These are phyloP conservation scores for Tilletiaria anomala DNA, from an alignment of 1,284 basidiomycete genomes.

Conservation along the genomic window DNA sequence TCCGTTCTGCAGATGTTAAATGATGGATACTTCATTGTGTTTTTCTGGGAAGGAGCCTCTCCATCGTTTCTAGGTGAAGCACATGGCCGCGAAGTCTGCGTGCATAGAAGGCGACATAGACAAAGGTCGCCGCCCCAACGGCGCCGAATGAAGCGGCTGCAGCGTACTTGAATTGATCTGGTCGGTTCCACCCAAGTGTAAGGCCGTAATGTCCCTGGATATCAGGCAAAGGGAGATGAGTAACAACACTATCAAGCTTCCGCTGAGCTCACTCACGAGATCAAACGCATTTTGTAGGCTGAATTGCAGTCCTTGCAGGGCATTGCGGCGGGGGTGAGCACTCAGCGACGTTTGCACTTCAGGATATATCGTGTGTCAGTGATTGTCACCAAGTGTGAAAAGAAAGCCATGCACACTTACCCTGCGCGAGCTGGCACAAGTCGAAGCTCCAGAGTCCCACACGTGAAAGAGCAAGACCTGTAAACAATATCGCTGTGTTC, in stretches of 20 bases:
- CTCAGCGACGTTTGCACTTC: too few species aligned
- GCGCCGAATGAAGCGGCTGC: slow-evolving; percentile 18
- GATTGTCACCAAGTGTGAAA: too few species aligned
- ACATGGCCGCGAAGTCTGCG: slow-evolving; percentile 22
- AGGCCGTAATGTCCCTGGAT: slow-evolving; percentile 21
- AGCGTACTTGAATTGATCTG: slow-evolving; percentile 21
- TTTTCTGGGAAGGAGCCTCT: too few species aligned
- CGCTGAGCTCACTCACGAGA: slow-evolving; percentile 1
- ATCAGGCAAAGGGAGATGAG: too few species aligned
- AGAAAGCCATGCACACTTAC: slow-evolving; percentile 19
- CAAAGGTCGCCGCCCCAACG: slow-evolving; percentile 13
- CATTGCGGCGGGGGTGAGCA: slow-evolving; percentile 15
- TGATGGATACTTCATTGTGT: too few species aligned
- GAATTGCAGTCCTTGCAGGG: slow-evolving; percentile 21
- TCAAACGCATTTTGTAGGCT: slow-evolving; percentile 14
- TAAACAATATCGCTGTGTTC: slow-evolving; percentile 18
- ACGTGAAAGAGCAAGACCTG: slow-evolving; percentile 46
- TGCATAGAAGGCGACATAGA: slow-evolving; percentile 22
- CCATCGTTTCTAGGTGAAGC: slow-evolving; percentile 22
- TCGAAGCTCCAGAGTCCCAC: slow-evolving; percentile 49
- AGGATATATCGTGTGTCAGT: too few species aligned
- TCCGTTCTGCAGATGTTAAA: too few species aligned
- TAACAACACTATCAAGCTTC: slow-evolving; percentile 7
- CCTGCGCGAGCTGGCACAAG: slow-evolving; percentile 45
- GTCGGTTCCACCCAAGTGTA: slow-evolving; percentile 18